Evolutionary conservation across 2,329 filamentous ascomycete species (phyloP), one percentile per base, ranked within the genome.

Genomic region (Colletotrichum filicis): DNA sequence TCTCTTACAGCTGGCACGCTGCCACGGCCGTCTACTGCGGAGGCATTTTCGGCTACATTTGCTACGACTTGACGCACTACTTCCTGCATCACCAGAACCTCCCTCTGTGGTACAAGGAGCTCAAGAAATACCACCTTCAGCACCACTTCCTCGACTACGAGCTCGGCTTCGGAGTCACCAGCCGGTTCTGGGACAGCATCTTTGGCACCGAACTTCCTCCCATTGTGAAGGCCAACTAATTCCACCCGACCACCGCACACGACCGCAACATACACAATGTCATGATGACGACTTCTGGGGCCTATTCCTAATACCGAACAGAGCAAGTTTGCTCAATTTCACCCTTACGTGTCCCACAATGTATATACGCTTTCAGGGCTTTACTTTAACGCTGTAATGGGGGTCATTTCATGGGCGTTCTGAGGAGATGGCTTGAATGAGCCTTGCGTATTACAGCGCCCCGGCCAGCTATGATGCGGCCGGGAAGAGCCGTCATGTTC

Each of bases 141-240:
- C 97, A 99, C 82, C 97, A 99, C 85, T 99, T 98, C 83, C 94
- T 97, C 74, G 97, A 99, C 82, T 99, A 97, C 82, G 94, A 99
- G 83, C 96, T 98, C 76, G 97, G 97, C 65, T 99, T 98, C 78
- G 97, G 97, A 69, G 96, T 99, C 64, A 98, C 96, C 37, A 98
- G 93, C 87, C 92, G 92, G 76, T 98, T 99, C 87, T 99, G 97
- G 97, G 97, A 99, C 82, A 86, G 85, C 62, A 85, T 99, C 7
- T 99, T 99, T 80, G 95, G 95, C 76, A 99, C 97, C 1, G 93
- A 97, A 84, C 87, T 99, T 59, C 70, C 76, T 7, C 78, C 78
- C n/a, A 74, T 79, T 30, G 78, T 82, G 71, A 86, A 85, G 82
- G 76, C 79, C 22, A 79, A 82, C 69, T 82, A 76, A 75, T 55